Conservation (phyloP, 345 rosid species). For the Barbarea vulgaris region DNA sequence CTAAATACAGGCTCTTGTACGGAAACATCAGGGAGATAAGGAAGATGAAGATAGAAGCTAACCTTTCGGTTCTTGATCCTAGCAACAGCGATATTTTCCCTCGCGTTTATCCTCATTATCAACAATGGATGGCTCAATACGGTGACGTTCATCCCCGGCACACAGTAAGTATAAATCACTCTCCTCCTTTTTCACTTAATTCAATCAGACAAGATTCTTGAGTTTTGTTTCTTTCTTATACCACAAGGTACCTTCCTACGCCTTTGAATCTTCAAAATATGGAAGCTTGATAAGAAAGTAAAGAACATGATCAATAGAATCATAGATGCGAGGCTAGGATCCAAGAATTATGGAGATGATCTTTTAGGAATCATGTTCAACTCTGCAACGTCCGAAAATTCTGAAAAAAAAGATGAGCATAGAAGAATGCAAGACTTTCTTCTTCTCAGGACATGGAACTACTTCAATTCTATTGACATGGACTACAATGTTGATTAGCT, state of each 20-base stretch:
- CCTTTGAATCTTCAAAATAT: slow-evolving; percentile 41
- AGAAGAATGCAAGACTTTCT: slow-evolving; percentile 65
- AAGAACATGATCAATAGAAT: slow-evolving; percentile 31
- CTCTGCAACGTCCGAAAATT: slow-evolving; percentile 9
- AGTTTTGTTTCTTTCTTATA: background rate
- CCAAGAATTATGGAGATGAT: slow-evolving; percentile 41
- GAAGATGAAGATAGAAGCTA: slow-evolving; percentile 31
- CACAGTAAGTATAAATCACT: slow-evolving; percentile 39
- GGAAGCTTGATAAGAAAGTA: slow-evolving; percentile 52
- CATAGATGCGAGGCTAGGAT: slow-evolving; percentile 35
- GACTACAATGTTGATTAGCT: slow-evolving; percentile 53
- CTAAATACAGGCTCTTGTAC: slow-evolving; percentile 22
- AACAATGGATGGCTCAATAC: slow-evolving; percentile 22
- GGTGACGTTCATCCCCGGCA: slow-evolving; percentile 47
- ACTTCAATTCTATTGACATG: slow-evolving; percentile 54
- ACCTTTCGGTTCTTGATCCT: slow-evolving; percentile 24
- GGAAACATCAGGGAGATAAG: slow-evolving; percentile 28
- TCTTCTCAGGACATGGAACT: slow-evolving; percentile 50
- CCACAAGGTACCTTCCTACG: slow-evolving; percentile 51
- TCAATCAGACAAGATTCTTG: background rate
- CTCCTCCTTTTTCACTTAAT: background rate
- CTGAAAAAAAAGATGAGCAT: slow-evolving; percentile 41
- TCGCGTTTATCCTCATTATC: slow-evolving; percentile 33
- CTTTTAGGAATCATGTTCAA: slow-evolving; percentile 48
- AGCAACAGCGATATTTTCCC: slow-evolving; percentile 23